These are phyloP conservation scores for slime mould (Dictyostelium discoideum) DNA, from an alignment of 78 protist species.

Conservation along the genomic window dicty_2.7 NC_007091.3:1119501-1120000, in stretches of 20 bases:
- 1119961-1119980: conserved; percentile 98
- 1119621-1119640: conserved; percentile 99
- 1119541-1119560: conserved; percentile 98
- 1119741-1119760: conserved; percentile 99
- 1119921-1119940: conserved; percentile 99
- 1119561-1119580: conserved; percentile 99
- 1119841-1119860: conserved; percentile 97
- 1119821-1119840: conserved; percentile 99
- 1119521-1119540: conserved; percentile 98
- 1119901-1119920: conserved; percentile 99
- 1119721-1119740: conserved; percentile 99
- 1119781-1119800: conserved; percentile 99
- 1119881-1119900: conserved; percentile 99
- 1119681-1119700: conserved; percentile 99
- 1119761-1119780: conserved; percentile 99
- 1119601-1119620: conserved; percentile 99
- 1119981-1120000: conserved; percentile 99
- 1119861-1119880: conserved; percentile 99
- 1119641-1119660: conserved; percentile 99
- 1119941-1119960: conserved; percentile 99
- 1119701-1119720: conserved; percentile 99
- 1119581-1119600: conserved; percentile 99
- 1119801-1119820: conserved; percentile 99
- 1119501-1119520: conserved; percentile 99
- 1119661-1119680: conserved; percentile 99